These are phyloP conservation scores for Penicillium sp. DNA, from an alignment of 2,329 filamentous ascomycete species.

Conservation along the genomic window DNA sequence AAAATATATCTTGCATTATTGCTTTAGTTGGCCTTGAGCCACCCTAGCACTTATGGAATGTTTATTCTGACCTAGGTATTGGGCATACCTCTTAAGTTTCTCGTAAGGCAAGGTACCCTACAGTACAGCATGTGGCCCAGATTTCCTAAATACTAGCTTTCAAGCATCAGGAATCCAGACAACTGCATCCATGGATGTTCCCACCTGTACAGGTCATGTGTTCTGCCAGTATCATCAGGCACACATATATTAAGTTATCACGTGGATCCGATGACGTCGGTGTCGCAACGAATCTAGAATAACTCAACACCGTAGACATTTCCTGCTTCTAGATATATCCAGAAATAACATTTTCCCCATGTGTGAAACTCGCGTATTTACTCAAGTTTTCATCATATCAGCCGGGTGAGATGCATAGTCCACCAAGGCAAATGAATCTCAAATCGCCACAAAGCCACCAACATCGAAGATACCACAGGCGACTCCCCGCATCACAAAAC, in stretches of 20 bases:
- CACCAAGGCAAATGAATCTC: conserved; percentile 1
- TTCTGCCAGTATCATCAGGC: not conserved
- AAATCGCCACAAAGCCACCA: not conserved
- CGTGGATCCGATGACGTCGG: conserved; percentile 21
- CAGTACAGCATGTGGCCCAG: too few relatives aligned
- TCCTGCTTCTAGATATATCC: not conserved
- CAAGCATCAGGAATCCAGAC: too few relatives aligned
- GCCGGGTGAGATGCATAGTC: conserved; percentile 10
- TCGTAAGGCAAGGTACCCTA: too few relatives aligned
- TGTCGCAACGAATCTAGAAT: not conserved
- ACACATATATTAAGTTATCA: not conserved
- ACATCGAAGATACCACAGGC: not conserved
- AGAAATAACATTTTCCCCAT: not conserved
- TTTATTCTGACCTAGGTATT: too few relatives aligned
- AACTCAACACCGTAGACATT: not conserved
- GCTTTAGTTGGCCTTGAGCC: not conserved
- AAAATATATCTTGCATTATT: not conserved
- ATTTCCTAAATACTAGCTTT: too few relatives aligned
- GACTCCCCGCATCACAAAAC: not conserved
- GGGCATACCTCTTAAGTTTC: too few relatives aligned
- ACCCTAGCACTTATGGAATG: too few relatives aligned
- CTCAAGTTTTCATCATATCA: not conserved
- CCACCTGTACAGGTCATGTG: not conserved
- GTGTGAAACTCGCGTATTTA: not conserved
- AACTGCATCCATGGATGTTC: not conserved